Evolutionary conservation across 2,329 filamentous ascomycete species (phyloP).

Genomic region (Pyricularia grisea): DNA sequence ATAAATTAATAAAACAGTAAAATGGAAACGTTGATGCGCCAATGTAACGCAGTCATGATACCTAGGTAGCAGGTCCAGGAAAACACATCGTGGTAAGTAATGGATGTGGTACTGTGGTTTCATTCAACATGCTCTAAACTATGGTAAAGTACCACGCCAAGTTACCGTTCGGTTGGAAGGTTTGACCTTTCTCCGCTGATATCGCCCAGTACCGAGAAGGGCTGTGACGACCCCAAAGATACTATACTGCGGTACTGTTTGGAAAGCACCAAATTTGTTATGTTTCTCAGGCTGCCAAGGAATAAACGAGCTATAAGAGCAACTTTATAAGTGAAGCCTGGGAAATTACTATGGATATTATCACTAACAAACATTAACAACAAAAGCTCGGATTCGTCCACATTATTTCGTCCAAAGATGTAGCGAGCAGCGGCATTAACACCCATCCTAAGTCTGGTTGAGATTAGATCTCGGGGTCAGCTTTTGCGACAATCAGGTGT

Average conservation of each 20-base stretch:
- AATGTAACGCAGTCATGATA: too few relatives aligned
- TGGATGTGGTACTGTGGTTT: not conserved
- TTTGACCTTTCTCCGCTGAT: not conserved
- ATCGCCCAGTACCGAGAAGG: not conserved
- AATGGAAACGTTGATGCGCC: too few relatives aligned
- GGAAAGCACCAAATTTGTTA: not conserved
- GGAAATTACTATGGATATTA: not conserved
- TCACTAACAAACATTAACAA: not conserved
- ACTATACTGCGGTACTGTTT: not conserved
- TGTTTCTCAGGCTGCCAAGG: not conserved
- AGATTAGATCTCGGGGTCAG: not conserved
- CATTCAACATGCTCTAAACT: not conserved
- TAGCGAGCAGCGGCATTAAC: not conserved
- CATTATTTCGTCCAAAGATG: not conserved
- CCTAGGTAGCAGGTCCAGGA: too few relatives aligned
- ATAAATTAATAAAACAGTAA: too few relatives aligned
- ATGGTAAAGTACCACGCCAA: not conserved
- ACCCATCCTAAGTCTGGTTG: not conserved
- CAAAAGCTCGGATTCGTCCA: not conserved
- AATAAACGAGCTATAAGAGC: not conserved
- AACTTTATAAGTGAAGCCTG: not conserved
- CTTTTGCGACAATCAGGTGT: not conserved
- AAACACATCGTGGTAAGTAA: too few relatives aligned
- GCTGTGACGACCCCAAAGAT: not conserved
- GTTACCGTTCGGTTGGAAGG: not conserved